Percentiles rank a stretch among this genome's conserved stretches.
Conservation (phyloP, 306 rosid species). For the Castanea mollissima region DNA sequence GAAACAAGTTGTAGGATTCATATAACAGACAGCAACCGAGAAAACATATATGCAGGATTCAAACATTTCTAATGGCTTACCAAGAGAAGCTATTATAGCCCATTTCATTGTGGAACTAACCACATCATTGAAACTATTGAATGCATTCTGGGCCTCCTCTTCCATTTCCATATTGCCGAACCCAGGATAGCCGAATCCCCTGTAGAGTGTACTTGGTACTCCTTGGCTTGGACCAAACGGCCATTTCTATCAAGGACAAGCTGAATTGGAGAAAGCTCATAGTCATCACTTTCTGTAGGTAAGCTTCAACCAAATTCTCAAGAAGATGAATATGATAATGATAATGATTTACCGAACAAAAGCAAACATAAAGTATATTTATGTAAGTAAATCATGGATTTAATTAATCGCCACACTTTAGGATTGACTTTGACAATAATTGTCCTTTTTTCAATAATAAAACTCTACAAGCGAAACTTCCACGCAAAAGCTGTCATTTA, state of each 20-base stretch:
- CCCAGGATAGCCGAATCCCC: background rate
- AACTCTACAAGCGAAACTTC: no score
- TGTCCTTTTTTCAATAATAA: background rate
- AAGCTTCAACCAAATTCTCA: background rate
- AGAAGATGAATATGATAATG: background rate
- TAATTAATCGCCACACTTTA: background rate
- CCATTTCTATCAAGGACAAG: background rate
- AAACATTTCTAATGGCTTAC: constrained; percentile 20
- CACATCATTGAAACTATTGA: constrained; percentile 9
- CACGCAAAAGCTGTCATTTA: no score
- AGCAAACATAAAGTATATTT: background rate
- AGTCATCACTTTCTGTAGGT: background rate
- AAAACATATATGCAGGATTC: background rate
- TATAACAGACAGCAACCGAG: background rate
- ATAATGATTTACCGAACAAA: background rate
- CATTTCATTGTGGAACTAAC: constrained; percentile 30
- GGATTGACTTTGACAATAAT: background rate
- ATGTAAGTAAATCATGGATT: no score
- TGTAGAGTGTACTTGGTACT: background rate
- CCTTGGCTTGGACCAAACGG: background rate
- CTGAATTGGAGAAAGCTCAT: background rate
- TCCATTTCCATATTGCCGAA: background rate
- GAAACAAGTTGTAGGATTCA: no score
- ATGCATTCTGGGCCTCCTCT: background rate
- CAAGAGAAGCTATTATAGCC: constrained; percentile 15